Percentiles rank a stretch among this genome's conserved stretches.
Conservation (phyloP, 106 monocot species). For the Xerophyta viscosa region DNA sequence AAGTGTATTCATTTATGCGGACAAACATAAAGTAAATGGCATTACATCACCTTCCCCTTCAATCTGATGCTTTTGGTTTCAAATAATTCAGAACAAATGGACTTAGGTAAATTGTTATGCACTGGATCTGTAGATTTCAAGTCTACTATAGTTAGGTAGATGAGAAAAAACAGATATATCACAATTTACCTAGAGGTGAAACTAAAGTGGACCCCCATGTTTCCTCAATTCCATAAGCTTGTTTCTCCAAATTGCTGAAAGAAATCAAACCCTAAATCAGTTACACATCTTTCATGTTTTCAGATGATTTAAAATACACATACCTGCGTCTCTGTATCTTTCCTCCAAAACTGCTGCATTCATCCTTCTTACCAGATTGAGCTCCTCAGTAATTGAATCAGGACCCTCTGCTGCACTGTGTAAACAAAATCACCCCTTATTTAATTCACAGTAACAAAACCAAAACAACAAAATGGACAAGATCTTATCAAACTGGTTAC, state of each 20-base stretch:
- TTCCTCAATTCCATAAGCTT: slow-evolving; percentile 20
- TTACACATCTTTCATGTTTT: background rate
- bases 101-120: too few species aligned
- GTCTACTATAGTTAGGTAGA: too few species aligned
- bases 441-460: background rate
- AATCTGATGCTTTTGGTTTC: too few species aligned
- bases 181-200: slow-evolving; percentile 6
- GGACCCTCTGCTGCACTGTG: slow-evolving; percentile 53
- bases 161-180: too few species aligned
- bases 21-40: too few species aligned
- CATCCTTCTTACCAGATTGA: slow-evolving; percentile 46
- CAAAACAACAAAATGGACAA: too few species aligned
- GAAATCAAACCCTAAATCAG: background rate
- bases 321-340: slow-evolving; percentile 64
- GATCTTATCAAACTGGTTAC: too few species aligned
- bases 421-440: background rate
- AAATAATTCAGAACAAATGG: too few species aligned
- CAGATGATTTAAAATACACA: background rate
- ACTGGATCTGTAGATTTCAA: too few species aligned
- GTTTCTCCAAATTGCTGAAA: slow-evolving; percentile 37
- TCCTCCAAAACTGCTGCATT: slow-evolving; percentile 37
- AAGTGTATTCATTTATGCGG: too few species aligned
- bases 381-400: slow-evolving; percentile 44
- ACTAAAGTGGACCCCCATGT: slow-evolving; percentile 11
- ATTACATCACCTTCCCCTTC: too few species aligned